Percentiles rank a stretch among this genome's conserved stretches.
phyloP scores from a whole-genome alignment of 129 eudicot species.

The Ambrosia artemisiifolia region DNA sequence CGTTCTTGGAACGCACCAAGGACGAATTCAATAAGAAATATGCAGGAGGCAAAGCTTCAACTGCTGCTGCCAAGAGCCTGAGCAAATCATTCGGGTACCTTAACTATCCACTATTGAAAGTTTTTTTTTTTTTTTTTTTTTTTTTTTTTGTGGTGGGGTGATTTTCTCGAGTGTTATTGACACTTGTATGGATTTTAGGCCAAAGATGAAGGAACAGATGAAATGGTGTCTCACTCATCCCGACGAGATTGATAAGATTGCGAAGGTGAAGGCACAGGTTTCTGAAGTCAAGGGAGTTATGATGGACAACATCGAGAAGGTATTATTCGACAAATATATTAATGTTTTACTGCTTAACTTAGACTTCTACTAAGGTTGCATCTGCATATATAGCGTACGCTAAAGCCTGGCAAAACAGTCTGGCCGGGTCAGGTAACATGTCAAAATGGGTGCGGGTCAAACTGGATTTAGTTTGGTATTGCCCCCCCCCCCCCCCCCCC shows the following conservation, averaged over 20 bases:
- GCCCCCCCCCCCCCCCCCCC: too few relatives aligned
- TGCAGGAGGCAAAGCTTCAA: constrained; percentile 54
- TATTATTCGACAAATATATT: constrained; percentile 9
- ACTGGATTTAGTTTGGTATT: too few relatives aligned
- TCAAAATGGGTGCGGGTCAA: too few relatives aligned
- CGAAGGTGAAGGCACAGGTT: constrained; percentile 68
- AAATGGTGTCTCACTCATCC: constrained; percentile 57
- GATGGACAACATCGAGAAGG: constrained; percentile 79
- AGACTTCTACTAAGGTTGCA: neutral
- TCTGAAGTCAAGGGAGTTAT: constrained; percentile 69
- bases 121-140: neutral
- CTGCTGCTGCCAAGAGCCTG: constrained; percentile 39
- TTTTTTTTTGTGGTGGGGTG: neutral
- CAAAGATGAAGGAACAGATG: constrained; percentile 67
- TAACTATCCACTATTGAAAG: neutral
- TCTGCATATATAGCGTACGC: neutral
- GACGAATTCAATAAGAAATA: constrained; percentile 49
- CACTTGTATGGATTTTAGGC: constrained; percentile 26
- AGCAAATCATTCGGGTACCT: constrained; percentile 23
- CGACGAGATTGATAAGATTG: constrained; percentile 55
- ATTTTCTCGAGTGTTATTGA: neutral
- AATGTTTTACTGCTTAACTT: neutral
- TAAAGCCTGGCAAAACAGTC: neutral
- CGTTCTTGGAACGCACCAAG: constrained; percentile 49
- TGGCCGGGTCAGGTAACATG: neutral